Base-by-base conservation (phyloP, 129 eudicot species). In the Cynara cardunculus region DNA sequence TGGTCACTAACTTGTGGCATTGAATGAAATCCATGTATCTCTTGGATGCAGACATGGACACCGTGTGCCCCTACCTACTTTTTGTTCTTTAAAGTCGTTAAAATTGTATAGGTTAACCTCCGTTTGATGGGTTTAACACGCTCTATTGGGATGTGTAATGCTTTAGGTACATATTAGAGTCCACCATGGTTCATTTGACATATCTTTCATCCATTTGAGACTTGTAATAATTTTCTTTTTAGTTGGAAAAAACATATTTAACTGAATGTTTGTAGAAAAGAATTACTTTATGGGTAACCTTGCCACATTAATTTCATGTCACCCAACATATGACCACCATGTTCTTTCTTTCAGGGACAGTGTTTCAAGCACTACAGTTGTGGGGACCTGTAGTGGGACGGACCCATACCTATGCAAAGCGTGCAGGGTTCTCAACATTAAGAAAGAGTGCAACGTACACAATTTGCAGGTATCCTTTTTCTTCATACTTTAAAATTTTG, bases 21-120 rank as follows among this genome's bases (percentile, higher is more conserved):
- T 69, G 77, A 69, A 70, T 76, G n/a, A 69, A 69, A 68, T 76
- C 13, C 77, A 75, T 76, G 74, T 44, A 77, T 22, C 68, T 10
- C 65, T 77, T 61, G 7, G 75, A 74, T 77, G 72, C 73, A 59
- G 71, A 83, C 82, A 83, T 61, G 27, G 28, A 66, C 82, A 76
- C 76, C 22, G 27, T 71, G 32, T 70, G 78, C 78, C 86, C 82
- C 77, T 37, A 69, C 78, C 67, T 71, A 83, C 77, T 77, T 72
- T 28, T 35, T 76, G 82, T 82, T 69, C 78, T 82, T 56, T 21
- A 34, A 62, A 9, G 18, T 69, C 53, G 24, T 75, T 30, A 41
- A 66, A 31, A 28, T 67, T n/a, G 19, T 39, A 71, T 76, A 34
- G 65, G 71, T 75, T 67, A 34, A 75, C 21, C 69, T 75, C 39